phyloP scores from a whole-genome alignment of 495 filamentous ascomycete genomes.

The Penicillium cosmopolitanum region DNA sequence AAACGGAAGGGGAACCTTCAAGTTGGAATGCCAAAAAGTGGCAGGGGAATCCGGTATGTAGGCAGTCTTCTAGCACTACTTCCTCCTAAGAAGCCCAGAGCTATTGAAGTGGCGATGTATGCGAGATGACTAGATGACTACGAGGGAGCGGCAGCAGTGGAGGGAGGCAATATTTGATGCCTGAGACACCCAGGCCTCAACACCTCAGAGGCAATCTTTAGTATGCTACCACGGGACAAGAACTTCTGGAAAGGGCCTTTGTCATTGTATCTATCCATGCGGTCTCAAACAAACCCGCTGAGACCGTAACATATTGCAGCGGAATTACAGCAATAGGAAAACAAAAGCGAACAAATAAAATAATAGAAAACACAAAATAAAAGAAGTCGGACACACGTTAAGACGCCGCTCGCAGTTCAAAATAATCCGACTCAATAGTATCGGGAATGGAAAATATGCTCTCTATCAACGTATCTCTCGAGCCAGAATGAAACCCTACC shows the following conservation, averaged over 20 bases:
- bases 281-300: conserved; percentile 12
- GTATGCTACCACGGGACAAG: background rate
- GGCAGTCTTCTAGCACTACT: too few species aligned
- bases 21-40: too few species aligned
- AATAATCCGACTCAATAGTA: conserved; percentile 28
- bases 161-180: too few species aligned
- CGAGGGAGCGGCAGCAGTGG: too few species aligned
- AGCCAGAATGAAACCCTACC: conserved; percentile 24
- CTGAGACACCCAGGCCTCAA: too few species aligned
- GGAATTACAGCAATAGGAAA: conserved; percentile 22
- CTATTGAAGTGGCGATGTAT: too few species aligned
- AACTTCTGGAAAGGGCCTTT: background rate
- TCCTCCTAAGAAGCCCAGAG: too few species aligned
- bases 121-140: too few species aligned
- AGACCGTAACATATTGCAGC: conserved; percentile 17
- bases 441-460: conserved; percentile 29
- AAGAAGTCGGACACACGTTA: conserved; percentile 37
- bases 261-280: conserved; percentile 22
- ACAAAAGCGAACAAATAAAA: conserved; percentile 9
- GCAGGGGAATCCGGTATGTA: too few species aligned
- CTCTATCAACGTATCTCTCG: conserved; percentile 31
- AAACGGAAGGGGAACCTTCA: too few species aligned
- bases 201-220: too few species aligned
- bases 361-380: conserved; percentile 15
- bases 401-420: conserved; percentile 38